These are phyloP conservation scores for Pezicula neosporulosa DNA, from an alignment of 2,329 filamentous ascomycete genomes.

Conservation along the genomic window DNA sequence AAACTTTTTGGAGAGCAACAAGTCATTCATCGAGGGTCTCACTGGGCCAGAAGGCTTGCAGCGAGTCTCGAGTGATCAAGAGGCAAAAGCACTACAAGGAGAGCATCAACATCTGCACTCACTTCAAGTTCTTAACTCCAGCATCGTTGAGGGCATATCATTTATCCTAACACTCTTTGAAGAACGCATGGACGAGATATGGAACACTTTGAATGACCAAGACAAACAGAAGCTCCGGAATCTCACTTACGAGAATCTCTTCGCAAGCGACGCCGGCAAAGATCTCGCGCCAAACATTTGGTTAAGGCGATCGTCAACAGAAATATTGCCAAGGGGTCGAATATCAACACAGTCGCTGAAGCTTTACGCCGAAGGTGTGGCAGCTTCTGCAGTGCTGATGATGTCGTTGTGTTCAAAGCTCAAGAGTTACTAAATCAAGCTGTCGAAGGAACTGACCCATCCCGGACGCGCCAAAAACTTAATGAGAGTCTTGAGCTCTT, in stretches of 20 bases:
- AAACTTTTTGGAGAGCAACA: slow-evolving; percentile 83
- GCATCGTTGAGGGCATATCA: slow-evolving; percentile 93
- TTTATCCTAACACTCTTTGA: slow-evolving; percentile 95
- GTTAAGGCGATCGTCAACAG: slow-evolving; percentile 98
- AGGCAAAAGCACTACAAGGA: slow-evolving; percentile 87
- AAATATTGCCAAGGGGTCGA: slow-evolving; percentile 94
- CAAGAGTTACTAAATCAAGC: slow-evolving; percentile 92
- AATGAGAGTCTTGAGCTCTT: slow-evolving; percentile 89
- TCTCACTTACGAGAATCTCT: slow-evolving; percentile 85
- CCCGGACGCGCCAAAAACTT: slow-evolving; percentile 72
- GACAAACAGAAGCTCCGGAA: slow-evolving; percentile 67
- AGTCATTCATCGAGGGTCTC: slow-evolving; percentile 86
- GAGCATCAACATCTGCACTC: slow-evolving; percentile 92
- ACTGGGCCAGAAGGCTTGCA: slow-evolving; percentile 87
- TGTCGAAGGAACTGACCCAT: slow-evolving; percentile 70
- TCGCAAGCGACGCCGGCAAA: slow-evolving; percentile 74
- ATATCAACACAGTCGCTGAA: slow-evolving; percentile 95
- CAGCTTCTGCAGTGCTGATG: slow-evolving; percentile 95
- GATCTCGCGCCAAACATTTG: slow-evolving; percentile 91
- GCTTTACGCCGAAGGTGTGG: slow-evolving; percentile 89
- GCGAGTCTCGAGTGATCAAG: slow-evolving; percentile 74
- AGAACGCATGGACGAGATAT: slow-evolving; percentile 86
- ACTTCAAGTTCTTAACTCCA: slow-evolving; percentile 78
- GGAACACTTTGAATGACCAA: slow-evolving; percentile 67
- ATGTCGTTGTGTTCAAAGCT: slow-evolving; percentile 97